A percentile compares a stretch with the other conserved stretches of the same genome.
phyloP scores from a whole-genome alignment of 2,329 filamentous ascomycete genomes.

The Pseudogymnoascus sp. region DNA sequence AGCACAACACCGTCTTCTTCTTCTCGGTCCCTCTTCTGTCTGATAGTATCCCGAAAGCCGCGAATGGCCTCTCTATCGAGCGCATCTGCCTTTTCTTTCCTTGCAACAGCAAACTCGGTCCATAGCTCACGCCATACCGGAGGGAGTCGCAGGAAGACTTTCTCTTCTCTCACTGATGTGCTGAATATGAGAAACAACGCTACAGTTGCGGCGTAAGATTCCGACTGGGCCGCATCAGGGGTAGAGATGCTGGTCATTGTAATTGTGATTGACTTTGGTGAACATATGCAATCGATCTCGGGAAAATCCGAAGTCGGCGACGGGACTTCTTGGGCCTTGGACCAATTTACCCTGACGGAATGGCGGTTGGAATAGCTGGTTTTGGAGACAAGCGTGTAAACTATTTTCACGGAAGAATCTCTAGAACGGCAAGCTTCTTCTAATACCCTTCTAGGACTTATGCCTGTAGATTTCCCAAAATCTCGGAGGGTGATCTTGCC shows the following conservation, averaged over 20 bases:
- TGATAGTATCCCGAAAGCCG: conserved; percentile 60
- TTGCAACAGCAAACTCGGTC: conserved; percentile 63
- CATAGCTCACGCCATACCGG: conserved; percentile 78
- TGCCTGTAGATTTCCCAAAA: conserved; percentile 74
- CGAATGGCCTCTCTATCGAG: conserved; percentile 61
- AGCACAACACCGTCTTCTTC: conserved; percentile 67
- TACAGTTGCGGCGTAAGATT: conserved; percentile 73
- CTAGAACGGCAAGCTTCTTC: conserved; percentile 77
- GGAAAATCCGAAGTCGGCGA: conserved; percentile 28
- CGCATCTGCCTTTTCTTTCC: conserved; percentile 61
- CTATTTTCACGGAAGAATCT: conserved; percentile 60
- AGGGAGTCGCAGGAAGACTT: conserved; percentile 69
- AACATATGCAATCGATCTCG: conserved; percentile 24
- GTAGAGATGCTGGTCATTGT: conserved; percentile 70
- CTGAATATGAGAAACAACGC: conserved; percentile 76
- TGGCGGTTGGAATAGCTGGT: conserved; percentile 69
- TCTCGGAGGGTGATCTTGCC: conserved; percentile 59
- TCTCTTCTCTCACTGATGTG: conserved; percentile 74
- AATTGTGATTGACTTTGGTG: conserved; percentile 49
- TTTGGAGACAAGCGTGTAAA: conserved; percentile 61
- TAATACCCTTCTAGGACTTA: conserved; percentile 65
- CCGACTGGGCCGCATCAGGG: conserved; percentile 70
- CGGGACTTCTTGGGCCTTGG: conserved; percentile 55
- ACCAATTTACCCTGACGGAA: conserved; percentile 67
- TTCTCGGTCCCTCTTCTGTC: conserved; percentile 58